These are phyloP conservation scores for Podosphaera aphanis DNA, from an alignment of 2,329 filamentous ascomycete genomes.

Conservation along the genomic window DNA sequence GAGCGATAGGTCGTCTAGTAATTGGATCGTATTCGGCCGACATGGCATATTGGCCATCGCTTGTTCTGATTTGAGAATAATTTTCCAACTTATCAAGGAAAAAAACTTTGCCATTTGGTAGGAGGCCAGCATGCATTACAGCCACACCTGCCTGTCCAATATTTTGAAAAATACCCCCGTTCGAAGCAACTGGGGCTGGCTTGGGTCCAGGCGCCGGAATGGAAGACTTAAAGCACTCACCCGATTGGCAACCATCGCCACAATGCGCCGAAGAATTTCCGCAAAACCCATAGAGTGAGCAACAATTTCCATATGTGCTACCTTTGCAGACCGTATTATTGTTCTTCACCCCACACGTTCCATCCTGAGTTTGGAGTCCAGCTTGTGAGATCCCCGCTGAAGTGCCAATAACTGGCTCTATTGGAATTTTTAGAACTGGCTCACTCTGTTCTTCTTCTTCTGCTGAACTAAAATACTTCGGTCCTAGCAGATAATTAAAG, in stretches of 20 bases:
- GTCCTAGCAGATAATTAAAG: no score
- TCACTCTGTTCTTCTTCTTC: no score
- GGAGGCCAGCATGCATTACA: constrained; percentile 35
- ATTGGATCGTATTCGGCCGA: constrained; percentile 33
- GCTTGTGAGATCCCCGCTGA: background rate
- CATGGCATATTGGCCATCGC: constrained; percentile 32
- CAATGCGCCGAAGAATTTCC: constrained; percentile 3
- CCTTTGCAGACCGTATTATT: constrained; percentile 26
- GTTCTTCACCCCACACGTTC: constrained; percentile 28
- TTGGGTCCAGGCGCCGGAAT: constrained; percentile 21
- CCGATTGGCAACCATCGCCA: constrained; percentile 2
- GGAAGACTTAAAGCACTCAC: background rate
- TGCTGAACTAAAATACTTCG: no score
- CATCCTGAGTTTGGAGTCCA: constrained; percentile 23
- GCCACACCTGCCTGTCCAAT: constrained; percentile 35
- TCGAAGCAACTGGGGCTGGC: constrained; percentile 22
- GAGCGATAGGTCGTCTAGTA: constrained; percentile 22
- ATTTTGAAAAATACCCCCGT: constrained; percentile 23
- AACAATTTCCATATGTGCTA: constrained; percentile 28
- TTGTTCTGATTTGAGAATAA: constrained; percentile 30
- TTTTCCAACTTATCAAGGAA: constrained; percentile 42
- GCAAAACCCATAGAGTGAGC: constrained; percentile 32
- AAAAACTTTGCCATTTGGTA: constrained; percentile 33
- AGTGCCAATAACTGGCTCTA: background rate
- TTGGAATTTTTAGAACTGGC: constrained; percentile 4